Evolutionary conservation across 225 moss, liverwort and hornwort species (phyloP), one percentile per base, ranked within the genome.

Genomic region (Asterella californica): DNA sequence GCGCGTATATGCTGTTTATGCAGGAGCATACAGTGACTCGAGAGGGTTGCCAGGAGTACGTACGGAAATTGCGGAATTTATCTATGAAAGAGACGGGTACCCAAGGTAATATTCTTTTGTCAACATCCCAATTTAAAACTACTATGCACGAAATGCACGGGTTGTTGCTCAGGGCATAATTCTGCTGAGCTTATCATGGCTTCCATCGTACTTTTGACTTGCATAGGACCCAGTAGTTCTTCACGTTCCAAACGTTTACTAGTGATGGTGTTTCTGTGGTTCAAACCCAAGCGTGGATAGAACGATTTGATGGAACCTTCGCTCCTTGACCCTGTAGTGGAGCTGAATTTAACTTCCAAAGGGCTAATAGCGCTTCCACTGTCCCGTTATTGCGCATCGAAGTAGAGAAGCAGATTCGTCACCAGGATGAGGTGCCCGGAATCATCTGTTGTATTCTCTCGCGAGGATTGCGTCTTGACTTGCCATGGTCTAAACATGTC

Each of bases 11-110:
- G 5, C 67, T 67, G 7, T 36, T 19, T 21, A 25, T 15, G 53
- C 92, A 96, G 96, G 96, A 78, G 96, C 96, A 52, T 96, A 96
- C 88, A 96, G 96, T 80, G 96, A 96, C 83, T 96, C 96, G 45
- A 96, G 96, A 86, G 96, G 96, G 79, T 81, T 96, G 78, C 89
- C 88, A 62, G 96, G 96, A 72, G 89, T 96, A 65, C 94, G 96
- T 32, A 77, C 90, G 80, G 94, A 96, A 82, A 75, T 93, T 81
- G 91, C 96, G 42, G 85, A 92, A 5, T 96, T 87, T 70, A 84
- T 96, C 36, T 66, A 85, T 83, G 83, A 84, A 63, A 90, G 96
- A 57, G 96, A 96, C 88, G 96, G 94, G 60, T 84, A 88, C 72
- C 92, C 96, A 10, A 93, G 93, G 96, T 96, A 79, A 30, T 0